A percentile compares a stretch with the other conserved stretches of the same genome.
These are phyloP conservation scores for Penicillium nucicola DNA, from an alignment of 495 filamentous ascomycete species.

Conservation along the genomic window DNA sequence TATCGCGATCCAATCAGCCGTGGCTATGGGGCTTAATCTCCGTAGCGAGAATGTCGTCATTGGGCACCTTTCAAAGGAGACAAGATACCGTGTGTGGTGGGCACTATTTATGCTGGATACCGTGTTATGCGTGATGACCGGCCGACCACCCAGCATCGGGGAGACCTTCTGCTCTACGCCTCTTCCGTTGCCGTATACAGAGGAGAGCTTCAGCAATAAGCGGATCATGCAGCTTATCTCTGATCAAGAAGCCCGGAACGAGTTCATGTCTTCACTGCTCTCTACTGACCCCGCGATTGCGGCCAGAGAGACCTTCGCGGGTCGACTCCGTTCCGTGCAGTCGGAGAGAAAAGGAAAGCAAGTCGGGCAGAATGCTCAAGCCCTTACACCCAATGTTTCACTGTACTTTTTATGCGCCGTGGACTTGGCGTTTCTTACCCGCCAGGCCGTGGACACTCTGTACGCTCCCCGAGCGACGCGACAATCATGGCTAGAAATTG, in stretches of 20 bases:
- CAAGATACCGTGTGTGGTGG: conserved; percentile 45
- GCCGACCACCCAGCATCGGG: conserved; percentile 55
- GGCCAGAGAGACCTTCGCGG: too few relatives aligned
- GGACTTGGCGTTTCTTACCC: conserved; percentile 21
- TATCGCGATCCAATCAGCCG: conserved; percentile 55
- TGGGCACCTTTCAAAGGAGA: conserved; percentile 44
- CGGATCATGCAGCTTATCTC: conserved; percentile 28
- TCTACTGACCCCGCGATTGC: too few relatives aligned
- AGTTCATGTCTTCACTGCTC: conserved; percentile 16
- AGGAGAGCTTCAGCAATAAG: conserved; percentile 42
- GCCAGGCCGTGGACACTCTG: conserved; percentile 18
- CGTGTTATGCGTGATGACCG: conserved; percentile 57
- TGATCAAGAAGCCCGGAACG: conserved; percentile 24
- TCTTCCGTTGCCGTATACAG: conserved; percentile 48
- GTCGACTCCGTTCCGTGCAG: too few relatives aligned
- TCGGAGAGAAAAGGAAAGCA: too few relatives aligned
- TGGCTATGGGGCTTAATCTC: conserved; percentile 59
- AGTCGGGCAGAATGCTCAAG: too few relatives aligned
- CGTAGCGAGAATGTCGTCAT: conserved; percentile 52
- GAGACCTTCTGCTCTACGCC: conserved; percentile 55
- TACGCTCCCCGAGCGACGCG: conserved; percentile 18
- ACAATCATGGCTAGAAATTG: conserved; percentile 22
- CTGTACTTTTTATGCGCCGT: conserved; percentile 23
- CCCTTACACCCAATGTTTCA: conserved; percentile 15
- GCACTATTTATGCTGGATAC: conserved; percentile 59